phyloP scores from a whole-genome alignment of 192 early-diverging fungal genomes.

The Chytriomyces hyalinus region DNA sequence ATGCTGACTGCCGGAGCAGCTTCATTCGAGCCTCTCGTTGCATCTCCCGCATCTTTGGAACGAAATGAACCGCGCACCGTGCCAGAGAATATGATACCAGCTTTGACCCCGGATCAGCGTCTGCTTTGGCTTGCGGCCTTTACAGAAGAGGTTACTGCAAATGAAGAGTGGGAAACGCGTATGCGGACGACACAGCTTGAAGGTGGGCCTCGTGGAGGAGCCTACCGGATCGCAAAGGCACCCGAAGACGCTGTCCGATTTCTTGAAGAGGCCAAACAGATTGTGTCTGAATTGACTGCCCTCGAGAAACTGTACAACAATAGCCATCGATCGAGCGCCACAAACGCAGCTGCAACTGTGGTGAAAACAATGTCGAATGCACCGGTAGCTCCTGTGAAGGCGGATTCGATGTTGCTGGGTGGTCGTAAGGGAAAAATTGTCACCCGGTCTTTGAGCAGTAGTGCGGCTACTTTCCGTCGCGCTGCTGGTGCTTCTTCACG shows the following conservation, averaged over 20 bases:
- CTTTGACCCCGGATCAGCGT: constrained; percentile 2
- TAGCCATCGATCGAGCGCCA: too few species aligned
- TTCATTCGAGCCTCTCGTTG: constrained; percentile 2
- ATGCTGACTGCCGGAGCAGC: constrained; percentile 3
- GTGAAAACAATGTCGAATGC: background rate
- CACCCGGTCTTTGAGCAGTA: background rate
- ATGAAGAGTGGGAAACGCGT: constrained; percentile 50
- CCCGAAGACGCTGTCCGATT: constrained; percentile 53
- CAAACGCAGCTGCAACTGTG: background rate
- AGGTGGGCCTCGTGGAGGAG: constrained; percentile 53
- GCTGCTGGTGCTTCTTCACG: background rate
- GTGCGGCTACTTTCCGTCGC: background rate
- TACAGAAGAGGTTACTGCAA: constrained; percentile 45
- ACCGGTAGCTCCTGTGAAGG: background rate
- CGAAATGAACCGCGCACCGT: background rate
- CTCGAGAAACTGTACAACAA: constrained; percentile 3
- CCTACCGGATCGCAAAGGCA: constrained; percentile 46
- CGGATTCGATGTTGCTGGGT: background rate
- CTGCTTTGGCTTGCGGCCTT: constrained; percentile 37
- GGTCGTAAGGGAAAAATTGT: background rate
- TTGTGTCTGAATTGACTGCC: constrained; percentile 31
- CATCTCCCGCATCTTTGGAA: constrained; percentile 2
- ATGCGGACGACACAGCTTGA: constrained; percentile 56
- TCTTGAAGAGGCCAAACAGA: constrained; percentile 44
- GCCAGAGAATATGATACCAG: background rate